These are phyloP conservation scores for Venturia nashicola DNA, from an alignment of 2,329 filamentous ascomycete genomes.

Conservation along the genomic window DNA sequence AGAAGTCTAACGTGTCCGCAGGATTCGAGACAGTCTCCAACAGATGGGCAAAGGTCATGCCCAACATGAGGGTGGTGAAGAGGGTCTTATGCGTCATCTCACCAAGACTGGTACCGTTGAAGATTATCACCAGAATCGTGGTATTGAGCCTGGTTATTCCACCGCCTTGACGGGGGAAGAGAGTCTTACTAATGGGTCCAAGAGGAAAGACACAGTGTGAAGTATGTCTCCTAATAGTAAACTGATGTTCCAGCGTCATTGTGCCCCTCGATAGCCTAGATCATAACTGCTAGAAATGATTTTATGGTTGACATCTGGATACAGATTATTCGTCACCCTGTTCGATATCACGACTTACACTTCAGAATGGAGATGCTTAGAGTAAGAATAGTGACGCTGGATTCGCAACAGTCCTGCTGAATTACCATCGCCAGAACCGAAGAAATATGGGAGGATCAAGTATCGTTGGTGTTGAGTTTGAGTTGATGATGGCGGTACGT, in stretches of 20 bases:
- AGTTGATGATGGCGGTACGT: too few relatives aligned
- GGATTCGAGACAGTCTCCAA: constrained; percentile 38
- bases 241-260: neutral
- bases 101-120: constrained; percentile 18
- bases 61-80: constrained; percentile 38
- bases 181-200: neutral
- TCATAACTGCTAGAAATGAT: too few relatives aligned
- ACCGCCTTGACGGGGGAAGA: neutral
- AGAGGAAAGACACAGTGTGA: neutral
- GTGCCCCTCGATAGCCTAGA: too few relatives aligned
- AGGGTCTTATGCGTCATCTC: constrained; percentile 33
- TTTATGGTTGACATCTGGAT: too few relatives aligned
- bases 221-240: neutral
- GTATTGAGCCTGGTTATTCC: constrained; percentile 1
- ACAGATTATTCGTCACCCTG: neutral
- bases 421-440: too few relatives aligned
- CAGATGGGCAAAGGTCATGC: constrained; percentile 39
- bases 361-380: too few relatives aligned
- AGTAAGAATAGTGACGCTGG: too few relatives aligned
- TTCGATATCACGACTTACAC: neutral
- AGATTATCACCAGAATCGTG: neutral
- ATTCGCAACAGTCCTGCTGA: too few relatives aligned
- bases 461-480: too few relatives aligned
- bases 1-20: neutral
- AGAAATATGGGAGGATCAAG: too few relatives aligned